A percentile compares a stretch with the other conserved stretches of the same genome.
phyloP scores from a whole-genome alignment of 2,329 filamentous ascomycete genomes.

The Metarhizium rileyi region DNA sequence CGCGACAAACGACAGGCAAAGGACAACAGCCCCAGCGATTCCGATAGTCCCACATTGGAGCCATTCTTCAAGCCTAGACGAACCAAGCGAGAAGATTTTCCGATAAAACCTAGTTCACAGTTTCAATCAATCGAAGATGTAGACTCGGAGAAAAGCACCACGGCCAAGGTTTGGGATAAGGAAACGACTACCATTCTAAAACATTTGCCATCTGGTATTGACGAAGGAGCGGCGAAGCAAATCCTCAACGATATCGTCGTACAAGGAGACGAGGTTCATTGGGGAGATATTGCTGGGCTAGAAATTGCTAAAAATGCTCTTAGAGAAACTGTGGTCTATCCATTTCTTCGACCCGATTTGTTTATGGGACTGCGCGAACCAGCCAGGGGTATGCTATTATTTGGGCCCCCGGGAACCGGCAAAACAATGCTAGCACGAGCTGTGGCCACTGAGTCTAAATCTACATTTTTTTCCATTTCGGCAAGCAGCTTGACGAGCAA shows the following conservation, averaged over 20 bases:
- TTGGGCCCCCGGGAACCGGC: constrained; percentile 93
- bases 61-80: constrained; percentile 14
- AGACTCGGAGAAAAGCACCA: constrained; percentile 27
- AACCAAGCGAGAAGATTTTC: constrained; percentile 22
- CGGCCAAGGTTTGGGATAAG: constrained; percentile 46
- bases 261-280: constrained; percentile 87
- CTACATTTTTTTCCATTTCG: constrained; percentile 95
- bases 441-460: constrained; percentile 91
- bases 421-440: constrained; percentile 92
- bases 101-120: constrained; percentile 33
- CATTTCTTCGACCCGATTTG: constrained; percentile 86
- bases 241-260: constrained; percentile 96
- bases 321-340: constrained; percentile 94
- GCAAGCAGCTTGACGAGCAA: constrained; percentile 92
- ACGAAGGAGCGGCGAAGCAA: constrained; percentile 73
- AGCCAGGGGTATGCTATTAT: constrained; percentile 87
- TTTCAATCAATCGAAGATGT: constrained; percentile 36
- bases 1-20: constrained; percentile 11
- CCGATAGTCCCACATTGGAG: constrained; percentile 14
- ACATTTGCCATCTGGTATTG: constrained; percentile 71
- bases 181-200: constrained; percentile 59
- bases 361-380: constrained; percentile 95
- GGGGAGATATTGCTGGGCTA: constrained; percentile 86
- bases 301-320: constrained; percentile 84
- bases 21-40: constrained; percentile 9